Percentiles rank a stretch among this genome's conserved stretches.
Conservation (phyloP, 257 asterid species). For the Pogostemon cablin region DNA sequence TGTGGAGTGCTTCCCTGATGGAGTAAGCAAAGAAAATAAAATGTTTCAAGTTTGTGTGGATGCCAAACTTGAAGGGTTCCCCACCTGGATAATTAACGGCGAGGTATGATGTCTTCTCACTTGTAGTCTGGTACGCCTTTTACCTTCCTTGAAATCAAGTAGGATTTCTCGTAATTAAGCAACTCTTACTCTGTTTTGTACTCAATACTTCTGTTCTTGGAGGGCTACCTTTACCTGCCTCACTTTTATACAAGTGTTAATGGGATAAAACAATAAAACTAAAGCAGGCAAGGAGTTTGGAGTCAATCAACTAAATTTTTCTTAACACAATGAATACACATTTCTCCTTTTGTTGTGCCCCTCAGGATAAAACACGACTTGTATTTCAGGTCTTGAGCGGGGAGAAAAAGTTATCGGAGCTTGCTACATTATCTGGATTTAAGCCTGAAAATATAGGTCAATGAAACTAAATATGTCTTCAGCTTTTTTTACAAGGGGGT, state of each 20-base stretch:
- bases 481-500: conserved; percentile 17
- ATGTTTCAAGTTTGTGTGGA: conserved; percentile 76
- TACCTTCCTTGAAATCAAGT: background rate
- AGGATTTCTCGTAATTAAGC: background rate
- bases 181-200: background rate
- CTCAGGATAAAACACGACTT: conserved; percentile 3
- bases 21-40: conserved; percentile 67
- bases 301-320: conserved; percentile 3
- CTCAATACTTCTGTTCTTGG: background rate
- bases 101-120: conserved; percentile 49
- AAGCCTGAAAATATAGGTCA: conserved; percentile 53
- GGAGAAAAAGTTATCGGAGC: conserved; percentile 81
- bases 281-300: background rate
- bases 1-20: conserved; percentile 94
- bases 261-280: background rate
- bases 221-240: conserved; percentile 10
- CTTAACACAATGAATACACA: background rate
- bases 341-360: conserved; percentile 7
- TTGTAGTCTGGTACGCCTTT: background rate
- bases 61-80: conserved; percentile 81
- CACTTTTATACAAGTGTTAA: background rate
- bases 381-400: conserved; percentile 74
- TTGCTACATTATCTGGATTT: conserved; percentile 72
- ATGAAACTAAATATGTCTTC: conserved; percentile 36
- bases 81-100: conserved; percentile 89